Percentiles rank a stretch among this genome's conserved stretches.
Evolutionary conservation across 179 eudicot species (phyloP).

Genomic region (Beta corolliflora): DNA sequence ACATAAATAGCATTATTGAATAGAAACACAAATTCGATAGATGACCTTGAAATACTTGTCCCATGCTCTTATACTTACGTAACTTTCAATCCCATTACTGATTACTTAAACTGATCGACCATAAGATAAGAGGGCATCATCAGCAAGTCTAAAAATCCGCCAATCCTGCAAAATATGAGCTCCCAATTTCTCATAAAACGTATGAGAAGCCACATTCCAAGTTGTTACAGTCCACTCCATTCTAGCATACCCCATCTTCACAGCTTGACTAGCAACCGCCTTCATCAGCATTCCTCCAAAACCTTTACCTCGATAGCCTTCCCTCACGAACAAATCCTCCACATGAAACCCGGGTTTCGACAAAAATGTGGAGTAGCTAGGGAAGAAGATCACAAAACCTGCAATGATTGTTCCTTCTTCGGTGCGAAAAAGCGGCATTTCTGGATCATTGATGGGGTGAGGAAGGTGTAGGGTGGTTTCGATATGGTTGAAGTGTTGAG

Average conservation of each 20-base stretch:
- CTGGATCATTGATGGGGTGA: background rate
- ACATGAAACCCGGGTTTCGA: background rate
- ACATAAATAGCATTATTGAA: too few species aligned
- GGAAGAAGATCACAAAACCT: background rate
- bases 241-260: background rate
- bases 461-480: background rate
- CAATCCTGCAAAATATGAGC: constrained; percentile 1
- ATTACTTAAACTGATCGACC: background rate
- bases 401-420: background rate
- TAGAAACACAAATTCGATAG: too few species aligned
- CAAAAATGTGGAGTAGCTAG: background rate
- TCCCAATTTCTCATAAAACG: background rate
- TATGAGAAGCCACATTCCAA: constrained; percentile 9
- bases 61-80: too few species aligned
- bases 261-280: background rate
- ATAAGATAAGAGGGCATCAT: background rate
- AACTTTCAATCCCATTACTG: too few species aligned
- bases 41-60: too few species aligned
- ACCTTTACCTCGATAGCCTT: background rate
- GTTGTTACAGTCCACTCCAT: background rate
- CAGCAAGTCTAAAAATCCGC: constrained; percentile 6
- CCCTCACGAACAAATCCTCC: background rate
- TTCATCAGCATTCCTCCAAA: background rate
- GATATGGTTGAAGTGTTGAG: background rate
- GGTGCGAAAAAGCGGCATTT: background rate